Conservation (phyloP, 768 basidiomycete genomes). For the Suillus brevipes region DNA sequence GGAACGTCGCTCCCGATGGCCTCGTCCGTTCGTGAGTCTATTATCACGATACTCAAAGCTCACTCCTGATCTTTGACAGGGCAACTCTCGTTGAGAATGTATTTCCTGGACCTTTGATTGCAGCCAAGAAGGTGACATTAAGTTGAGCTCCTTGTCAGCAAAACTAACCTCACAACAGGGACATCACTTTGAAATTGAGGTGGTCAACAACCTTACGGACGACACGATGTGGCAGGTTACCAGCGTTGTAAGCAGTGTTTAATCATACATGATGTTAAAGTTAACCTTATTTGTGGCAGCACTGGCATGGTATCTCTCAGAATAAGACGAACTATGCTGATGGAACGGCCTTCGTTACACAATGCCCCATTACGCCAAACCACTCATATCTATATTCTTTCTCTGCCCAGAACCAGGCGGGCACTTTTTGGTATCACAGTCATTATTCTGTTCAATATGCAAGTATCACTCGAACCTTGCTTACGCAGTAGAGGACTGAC, state of each 20-base stretch:
- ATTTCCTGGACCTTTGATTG: not conserved
- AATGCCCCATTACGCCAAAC: constrained; percentile 22
- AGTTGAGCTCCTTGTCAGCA: not conserved
- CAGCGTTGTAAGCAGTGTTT: constrained; percentile 42
- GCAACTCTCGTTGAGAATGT: not conserved
- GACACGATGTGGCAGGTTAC: constrained; percentile 49
- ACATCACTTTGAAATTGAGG: constrained; percentile 42
- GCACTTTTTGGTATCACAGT: constrained; percentile 38
- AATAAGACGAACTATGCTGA: constrained; percentile 29
- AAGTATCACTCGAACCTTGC: constrained; percentile 2
- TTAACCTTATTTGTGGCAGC: constrained; percentile 30
- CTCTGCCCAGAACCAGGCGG: constrained; percentile 20
- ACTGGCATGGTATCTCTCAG: constrained; percentile 58
- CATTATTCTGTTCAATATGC: constrained; percentile 40
- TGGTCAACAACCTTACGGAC: constrained; percentile 46
- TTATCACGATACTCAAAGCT: not conserved
- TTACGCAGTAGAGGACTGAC: not conserved
- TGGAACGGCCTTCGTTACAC: not conserved
- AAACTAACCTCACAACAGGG: constrained; percentile 28
- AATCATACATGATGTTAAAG: not conserved
- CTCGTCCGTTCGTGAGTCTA: constrained; percentile 38
- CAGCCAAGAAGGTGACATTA: not conserved
- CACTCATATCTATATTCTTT: constrained; percentile 25
- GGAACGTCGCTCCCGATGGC: constrained; percentile 47
- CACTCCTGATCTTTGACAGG: not conserved